phyloP scores from a whole-genome alignment of 2,329 filamentous ascomycete genomes.

The Pestalotiopsis fici region DNA sequence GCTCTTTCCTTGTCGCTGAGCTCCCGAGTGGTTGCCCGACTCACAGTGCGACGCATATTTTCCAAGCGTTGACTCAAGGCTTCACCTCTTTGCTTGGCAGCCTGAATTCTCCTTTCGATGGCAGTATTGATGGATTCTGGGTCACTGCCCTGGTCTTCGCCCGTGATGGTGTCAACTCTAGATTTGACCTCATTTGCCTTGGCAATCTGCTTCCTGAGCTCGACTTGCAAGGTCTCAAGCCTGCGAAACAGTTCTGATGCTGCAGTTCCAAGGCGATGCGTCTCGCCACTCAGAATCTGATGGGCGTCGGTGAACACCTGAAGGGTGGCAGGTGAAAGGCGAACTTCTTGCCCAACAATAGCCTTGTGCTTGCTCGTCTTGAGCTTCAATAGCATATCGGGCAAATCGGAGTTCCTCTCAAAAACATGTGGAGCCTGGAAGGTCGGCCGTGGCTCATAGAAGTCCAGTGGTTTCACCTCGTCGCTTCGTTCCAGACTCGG shows the following conservation, averaged over 20 bases:
- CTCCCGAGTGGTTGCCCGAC: conserved; percentile 47
- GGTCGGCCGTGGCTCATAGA: conserved; percentile 65
- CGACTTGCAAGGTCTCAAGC: conserved; percentile 67
- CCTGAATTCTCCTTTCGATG: conserved; percentile 55
- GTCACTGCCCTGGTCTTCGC: conserved; percentile 54
- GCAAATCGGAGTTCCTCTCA: conserved; percentile 56
- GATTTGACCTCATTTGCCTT: conserved; percentile 66
- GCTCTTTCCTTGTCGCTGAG: conserved; percentile 64
- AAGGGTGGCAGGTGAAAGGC: conserved; percentile 70
- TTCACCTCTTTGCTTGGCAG: conserved; percentile 46
- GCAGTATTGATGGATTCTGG: conserved; percentile 55
- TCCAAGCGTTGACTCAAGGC: conserved; percentile 55
- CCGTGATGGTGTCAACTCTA: conserved; percentile 67
- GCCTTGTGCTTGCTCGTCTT: conserved; percentile 62
- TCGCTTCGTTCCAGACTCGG: conserved; percentile 42
- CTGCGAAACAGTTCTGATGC: conserved; percentile 74
- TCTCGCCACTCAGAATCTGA: conserved; percentile 70
- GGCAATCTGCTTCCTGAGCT: conserved; percentile 67
- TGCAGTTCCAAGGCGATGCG: conserved; percentile 66
- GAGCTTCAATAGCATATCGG: conserved; percentile 55
- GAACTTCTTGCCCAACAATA: conserved; percentile 66
- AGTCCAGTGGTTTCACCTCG: conserved; percentile 48
- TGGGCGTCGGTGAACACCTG: conserved; percentile 74
- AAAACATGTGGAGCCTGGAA: conserved; percentile 66
- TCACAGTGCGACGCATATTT: conserved; percentile 38